phyloP scores from a whole-genome alignment of 2,329 filamentous ascomycete genomes.

The Neopestalotiopsis rosae region DNA sequence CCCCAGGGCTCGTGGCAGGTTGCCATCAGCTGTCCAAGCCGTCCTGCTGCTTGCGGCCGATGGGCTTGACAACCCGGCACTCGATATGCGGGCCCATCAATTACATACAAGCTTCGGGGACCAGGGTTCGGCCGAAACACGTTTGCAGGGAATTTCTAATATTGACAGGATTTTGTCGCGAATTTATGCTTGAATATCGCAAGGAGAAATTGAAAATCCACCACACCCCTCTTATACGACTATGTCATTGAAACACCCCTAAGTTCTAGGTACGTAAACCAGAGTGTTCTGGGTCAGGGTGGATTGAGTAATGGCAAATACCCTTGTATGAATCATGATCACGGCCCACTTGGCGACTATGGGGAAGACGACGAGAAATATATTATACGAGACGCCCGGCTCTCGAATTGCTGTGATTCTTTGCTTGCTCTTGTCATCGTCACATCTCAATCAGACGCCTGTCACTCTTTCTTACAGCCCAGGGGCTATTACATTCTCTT shows the following conservation, averaged over 20 bases:
- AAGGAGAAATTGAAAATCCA: background rate
- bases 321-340: background rate
- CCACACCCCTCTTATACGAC: background rate
- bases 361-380: slow-evolving; percentile 1
- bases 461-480: slow-evolving; percentile 14
- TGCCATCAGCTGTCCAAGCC: no score
- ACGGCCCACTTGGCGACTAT: background rate
- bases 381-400: slow-evolving; percentile 10
- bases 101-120: background rate
- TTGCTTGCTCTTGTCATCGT: background rate
- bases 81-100: background rate
- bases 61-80: background rate
- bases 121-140: slow-evolving; percentile 2
- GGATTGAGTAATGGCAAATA: background rate
- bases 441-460: slow-evolving; percentile 7
- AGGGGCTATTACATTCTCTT: slow-evolving; percentile 5
- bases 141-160: background rate
- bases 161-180: background rate
- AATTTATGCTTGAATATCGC: background rate
- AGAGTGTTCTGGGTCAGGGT: background rate
- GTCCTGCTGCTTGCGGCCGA: no score
- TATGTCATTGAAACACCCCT: background rate
- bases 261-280: background rate
- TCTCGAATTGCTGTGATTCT: background rate
- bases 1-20: no score